Evolutionary conservation across 2,329 filamentous ascomycete genomes (phyloP).

Genomic region (Tolypocladium ovalisporum): DNA sequence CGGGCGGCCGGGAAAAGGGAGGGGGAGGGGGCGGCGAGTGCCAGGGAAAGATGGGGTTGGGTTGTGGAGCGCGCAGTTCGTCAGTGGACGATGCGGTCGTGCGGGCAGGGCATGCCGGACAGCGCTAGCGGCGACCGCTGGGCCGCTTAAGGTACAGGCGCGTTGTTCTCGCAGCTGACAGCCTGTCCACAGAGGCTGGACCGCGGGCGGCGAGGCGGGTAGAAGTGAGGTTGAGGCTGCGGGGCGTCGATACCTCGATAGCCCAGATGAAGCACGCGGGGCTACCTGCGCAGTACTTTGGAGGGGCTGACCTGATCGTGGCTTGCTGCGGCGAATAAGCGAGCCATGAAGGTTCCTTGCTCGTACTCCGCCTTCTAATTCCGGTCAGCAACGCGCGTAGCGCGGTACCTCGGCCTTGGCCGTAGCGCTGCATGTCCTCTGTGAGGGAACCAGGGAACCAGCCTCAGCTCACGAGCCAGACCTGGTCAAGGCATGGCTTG

Average conservation of each 20-base stretch:
- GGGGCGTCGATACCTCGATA: background rate
- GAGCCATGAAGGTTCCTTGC: background rate
- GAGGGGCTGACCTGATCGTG: too few species aligned
- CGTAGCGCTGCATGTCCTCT: background rate
- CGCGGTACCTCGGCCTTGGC: background rate
- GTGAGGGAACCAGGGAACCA: background rate
- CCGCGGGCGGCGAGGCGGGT: too few species aligned
- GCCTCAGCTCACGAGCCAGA: background rate
- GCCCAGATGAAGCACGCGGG: background rate
- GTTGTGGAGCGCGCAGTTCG: background rate
- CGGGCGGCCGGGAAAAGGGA: background rate
- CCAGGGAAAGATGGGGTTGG: background rate
- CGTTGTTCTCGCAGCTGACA: background rate
- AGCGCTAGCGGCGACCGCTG: background rate
- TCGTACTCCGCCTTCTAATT: background rate
- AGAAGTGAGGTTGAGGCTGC: background rate
- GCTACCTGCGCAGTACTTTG: background rate
- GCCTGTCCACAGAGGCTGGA: too few species aligned
- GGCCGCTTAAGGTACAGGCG: background rate
- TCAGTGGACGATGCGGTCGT: background rate
- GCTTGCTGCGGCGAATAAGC: accelerated
- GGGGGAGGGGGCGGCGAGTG: background rate
- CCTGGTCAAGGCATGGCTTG: too few species aligned
- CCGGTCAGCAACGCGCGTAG: background rate
- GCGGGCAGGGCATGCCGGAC: background rate